Evolutionary conservation across 176 grass and related monocot genomes (phyloP).

Genomic region (Oryza glumipatula): DNA sequence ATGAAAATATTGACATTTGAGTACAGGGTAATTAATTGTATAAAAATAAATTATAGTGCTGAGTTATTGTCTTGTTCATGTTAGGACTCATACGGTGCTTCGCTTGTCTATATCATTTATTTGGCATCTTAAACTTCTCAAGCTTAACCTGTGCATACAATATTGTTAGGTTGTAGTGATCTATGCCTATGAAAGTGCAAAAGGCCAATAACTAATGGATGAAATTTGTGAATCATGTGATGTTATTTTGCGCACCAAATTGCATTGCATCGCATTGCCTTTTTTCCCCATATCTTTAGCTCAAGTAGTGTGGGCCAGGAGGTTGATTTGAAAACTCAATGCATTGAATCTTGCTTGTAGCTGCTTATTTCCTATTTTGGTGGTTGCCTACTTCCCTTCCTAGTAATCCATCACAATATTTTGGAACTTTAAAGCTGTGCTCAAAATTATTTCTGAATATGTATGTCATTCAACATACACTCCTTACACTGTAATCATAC

Average conservation of each 20-base stretch:
- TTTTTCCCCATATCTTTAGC: neutral
- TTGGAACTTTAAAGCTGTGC: neutral
- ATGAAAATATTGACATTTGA: neutral
- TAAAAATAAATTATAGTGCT: neutral
- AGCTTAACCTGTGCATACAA: slow-evolving; percentile 3
- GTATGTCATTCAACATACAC: neutral
- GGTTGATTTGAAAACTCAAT: neutral
- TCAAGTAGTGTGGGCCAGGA: neutral
- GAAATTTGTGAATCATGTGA: neutral
- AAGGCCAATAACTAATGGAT: slow-evolving; percentile 1
- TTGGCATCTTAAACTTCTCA: neutral
- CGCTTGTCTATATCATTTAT: neutral
- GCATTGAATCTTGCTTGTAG: neutral
- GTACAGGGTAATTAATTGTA: neutral
- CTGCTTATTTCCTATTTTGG: neutral
- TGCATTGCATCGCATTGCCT: neutral
- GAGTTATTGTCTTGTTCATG: slow-evolving; percentile 6
- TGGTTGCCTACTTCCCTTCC: slow-evolving; percentile 13
- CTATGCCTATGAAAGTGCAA: neutral
- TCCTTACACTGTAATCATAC: neutral
- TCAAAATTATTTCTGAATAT: neutral
- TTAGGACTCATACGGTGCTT: neutral
- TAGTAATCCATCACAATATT: slow-evolving; percentile 1
- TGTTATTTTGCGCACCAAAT: neutral
- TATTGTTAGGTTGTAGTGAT: slow-evolving; percentile 11